Base-by-base conservation (phyloP, 345 rosid species). In the Fremontodendron californicum region DNA sequence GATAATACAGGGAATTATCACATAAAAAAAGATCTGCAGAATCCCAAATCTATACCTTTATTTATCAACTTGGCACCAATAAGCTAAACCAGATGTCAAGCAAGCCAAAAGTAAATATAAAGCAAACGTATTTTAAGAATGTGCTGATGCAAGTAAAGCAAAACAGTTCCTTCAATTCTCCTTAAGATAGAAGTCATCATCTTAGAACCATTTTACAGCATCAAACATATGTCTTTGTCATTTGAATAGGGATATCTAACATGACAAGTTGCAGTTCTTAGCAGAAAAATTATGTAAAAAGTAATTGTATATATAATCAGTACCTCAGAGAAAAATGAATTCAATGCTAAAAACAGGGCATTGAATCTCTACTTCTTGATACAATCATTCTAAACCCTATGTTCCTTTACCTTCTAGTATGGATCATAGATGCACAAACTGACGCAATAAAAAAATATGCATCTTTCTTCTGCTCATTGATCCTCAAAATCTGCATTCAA, bases 361-460 rank as follows among this genome's bases (percentile, higher is more conserved):
- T 13, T 35, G 45, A 64, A 18, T 35, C 42, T 48, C 27, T 11
- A 10, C 46, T 43, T 58, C 15, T 33, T 37, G 40, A 27, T 21
- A 43, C 18, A 7, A 21, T 1, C 2, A 8, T 43, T 29, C 15
- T 18, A 42, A 37, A 51, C 37, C 64, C 19, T 60, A 81, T 74
- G 55, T 81, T 77, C 86, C 66, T 78, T 73, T 60, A 48, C 57
- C 63, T 75, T 81, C 19, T 67, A 54, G 62, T 75, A 80, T 75
- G 88, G 83, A 80, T 86, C 83, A 79, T 84, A 86, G 84, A 87
- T 51, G 79, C 71, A 63, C 79, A 83, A n/a, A n/a, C n/a, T n/a
- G n/a, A n/a, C n/a, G n/a, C n/a, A n/a, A n/a, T n/a, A n/a, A n/a
- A n/a, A n/a, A n/a, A n/a, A n/a, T n/a, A n/a, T n/a, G n/a, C n/a